These are phyloP conservation scores for Cochlearia excelsa DNA, from an alignment of 345 rosid genomes.

Conservation along the genomic window DNA sequence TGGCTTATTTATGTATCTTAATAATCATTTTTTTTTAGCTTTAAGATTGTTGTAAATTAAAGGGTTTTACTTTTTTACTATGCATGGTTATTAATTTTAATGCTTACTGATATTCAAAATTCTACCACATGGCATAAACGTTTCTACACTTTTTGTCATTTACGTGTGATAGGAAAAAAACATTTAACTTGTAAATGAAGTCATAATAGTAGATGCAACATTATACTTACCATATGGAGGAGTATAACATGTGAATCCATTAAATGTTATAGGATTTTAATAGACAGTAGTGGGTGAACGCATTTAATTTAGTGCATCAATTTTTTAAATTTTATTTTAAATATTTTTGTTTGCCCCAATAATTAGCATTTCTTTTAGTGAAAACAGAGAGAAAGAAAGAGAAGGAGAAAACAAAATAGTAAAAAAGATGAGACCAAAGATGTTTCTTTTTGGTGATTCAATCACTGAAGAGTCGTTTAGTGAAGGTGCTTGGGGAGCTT, in stretches of 20 bases:
- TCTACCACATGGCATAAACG: too few relatives aligned
- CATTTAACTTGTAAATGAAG: too few relatives aligned
- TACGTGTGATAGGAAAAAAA: too few relatives aligned
- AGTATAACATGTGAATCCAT: constrained; percentile 2
- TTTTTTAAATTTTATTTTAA: constrained; percentile 1
- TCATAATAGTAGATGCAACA: neutral
- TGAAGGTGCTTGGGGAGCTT: constrained; percentile 81
- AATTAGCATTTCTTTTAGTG: neutral
- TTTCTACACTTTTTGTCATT: too few relatives aligned
- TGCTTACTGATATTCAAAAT: too few relatives aligned
- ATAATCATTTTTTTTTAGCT: too few relatives aligned
- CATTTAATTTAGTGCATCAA: constrained; percentile 32
- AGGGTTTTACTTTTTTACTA: too few relatives aligned
- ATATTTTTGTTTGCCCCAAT: constrained; percentile 6
- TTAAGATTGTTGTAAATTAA: too few relatives aligned
- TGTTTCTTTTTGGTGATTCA: constrained; percentile 84
- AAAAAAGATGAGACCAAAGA: constrained; percentile 58
- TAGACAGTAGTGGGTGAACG: constrained; percentile 29
- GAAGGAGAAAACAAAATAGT: neutral
- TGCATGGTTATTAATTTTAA: too few relatives aligned
- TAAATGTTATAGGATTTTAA: neutral
- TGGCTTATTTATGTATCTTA: too few relatives aligned
- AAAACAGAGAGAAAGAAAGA: constrained; percentile 7
- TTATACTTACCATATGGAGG: neutral
- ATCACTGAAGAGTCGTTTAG: constrained; percentile 76